Evolutionary conservation across 768 basidiomycete species (phyloP), one percentile per base, ranked within the genome.

Genomic region (Pilatotrama ljubarskyi): DNA sequence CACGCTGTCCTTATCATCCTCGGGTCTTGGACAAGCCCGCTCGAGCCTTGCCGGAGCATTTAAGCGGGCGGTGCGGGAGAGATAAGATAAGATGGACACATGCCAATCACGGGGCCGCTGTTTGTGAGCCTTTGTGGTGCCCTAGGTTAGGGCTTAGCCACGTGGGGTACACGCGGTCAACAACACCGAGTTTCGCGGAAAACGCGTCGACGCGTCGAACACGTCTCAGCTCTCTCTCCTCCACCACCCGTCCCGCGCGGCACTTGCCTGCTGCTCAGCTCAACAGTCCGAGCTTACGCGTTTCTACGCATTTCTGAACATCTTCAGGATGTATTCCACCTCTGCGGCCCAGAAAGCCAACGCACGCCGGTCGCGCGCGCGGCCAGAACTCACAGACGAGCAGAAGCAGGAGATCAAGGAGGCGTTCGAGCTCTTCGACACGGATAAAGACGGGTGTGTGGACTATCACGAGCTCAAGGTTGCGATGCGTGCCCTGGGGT

Each of bases 381-480:
- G 91, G 36, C 92, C 91, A 64, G 91, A 94, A 62, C 85, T 94
- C 52, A 82, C 87, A 9, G 92, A 94, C 44, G 91, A 94, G 71
- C 91, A 93, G 69, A 91, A 91, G 68, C 91, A 94, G 68, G 97
- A 99, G 75, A 95, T 98, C 55, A 95, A 95, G 74, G 97, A 99
- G 70, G 97, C 97, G 0, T 99, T 99, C 69, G 96, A 98, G 74
- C 87, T 99, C 55, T 99, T 99, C 72, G 97, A 99, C 77, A 92
- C 95, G 44, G 97, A 99, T 82, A 97, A 98, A 79, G 97, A 99
- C 70, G 93, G 93, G 35, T 86, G 83, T 51, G 80, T 98, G 57
- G 97, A 98, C 77, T 98, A 98, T 76, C 97, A 99, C 77, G 97
- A 99, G 72, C 83, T 98, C 68, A 99, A 98, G 75, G 97, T 99